Conservation (phyloP, 371 early-diverging fungal genomes). For the Mortierella sp. region DNA sequence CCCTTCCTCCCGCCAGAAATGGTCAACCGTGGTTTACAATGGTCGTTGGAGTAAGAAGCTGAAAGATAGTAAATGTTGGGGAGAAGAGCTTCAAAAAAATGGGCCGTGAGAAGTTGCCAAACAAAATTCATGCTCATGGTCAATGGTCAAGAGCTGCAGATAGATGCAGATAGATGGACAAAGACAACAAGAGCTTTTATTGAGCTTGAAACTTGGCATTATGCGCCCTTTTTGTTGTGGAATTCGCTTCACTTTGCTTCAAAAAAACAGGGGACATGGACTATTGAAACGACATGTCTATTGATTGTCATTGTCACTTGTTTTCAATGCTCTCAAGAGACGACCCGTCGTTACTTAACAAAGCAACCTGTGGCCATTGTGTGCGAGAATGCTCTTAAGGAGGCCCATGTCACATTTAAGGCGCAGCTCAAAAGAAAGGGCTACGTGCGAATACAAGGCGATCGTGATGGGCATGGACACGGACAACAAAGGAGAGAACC, state of each 20-base stretch:
- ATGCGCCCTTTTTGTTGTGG: not conserved
- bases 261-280: too few relatives aligned
- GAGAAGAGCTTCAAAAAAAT: not conserved
- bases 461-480: too few relatives aligned
- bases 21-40: not conserved
- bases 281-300: too few relatives aligned
- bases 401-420: too few relatives aligned
- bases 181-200: not conserved
- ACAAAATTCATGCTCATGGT: not conserved
- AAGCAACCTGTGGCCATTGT: too few relatives aligned
- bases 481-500: not conserved
- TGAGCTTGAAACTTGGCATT: not conserved
- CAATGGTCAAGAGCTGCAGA: not conserved
- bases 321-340: not conserved
- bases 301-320: too few relatives aligned
- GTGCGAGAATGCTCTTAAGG: too few relatives aligned
- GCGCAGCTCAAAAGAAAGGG: too few relatives aligned
- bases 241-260: too few relatives aligned
- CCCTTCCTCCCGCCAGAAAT: not conserved
- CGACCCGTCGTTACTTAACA: not conserved
- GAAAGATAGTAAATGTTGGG: slow-evolving; percentile 2
- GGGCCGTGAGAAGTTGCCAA: not conserved
- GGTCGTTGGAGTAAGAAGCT: not conserved
- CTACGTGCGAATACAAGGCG: too few relatives aligned
- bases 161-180: not conserved